Percentiles rank a stretch among this genome's conserved stretches.
phyloP scores from a whole-genome alignment of 2,329 filamentous ascomycete genomes.

The Ceratocystis cacaofunesta region DNA sequence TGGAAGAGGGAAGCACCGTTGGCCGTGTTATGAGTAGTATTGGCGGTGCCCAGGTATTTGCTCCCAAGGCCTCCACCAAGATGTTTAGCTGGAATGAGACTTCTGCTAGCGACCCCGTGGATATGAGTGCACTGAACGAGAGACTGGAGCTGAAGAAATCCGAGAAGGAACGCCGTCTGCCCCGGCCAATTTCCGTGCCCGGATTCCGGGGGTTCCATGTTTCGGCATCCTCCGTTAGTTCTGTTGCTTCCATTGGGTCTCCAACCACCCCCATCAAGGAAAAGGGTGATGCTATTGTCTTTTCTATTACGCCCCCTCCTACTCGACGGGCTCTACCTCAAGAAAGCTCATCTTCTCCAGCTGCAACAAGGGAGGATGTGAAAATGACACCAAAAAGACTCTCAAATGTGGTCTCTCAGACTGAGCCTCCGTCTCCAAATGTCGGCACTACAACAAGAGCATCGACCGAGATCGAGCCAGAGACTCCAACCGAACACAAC shows the following conservation, averaged over 20 bases:
- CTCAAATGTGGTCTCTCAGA: neutral
- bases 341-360: neutral
- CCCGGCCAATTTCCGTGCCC: slow-evolving; percentile 10
- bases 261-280: slow-evolving; percentile 2
- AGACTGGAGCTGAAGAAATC: slow-evolving; percentile 14
- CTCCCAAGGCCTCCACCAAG: slow-evolving; percentile 34
- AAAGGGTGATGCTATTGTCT: neutral
- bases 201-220: slow-evolving; percentile 19
- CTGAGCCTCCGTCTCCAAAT: neutral
- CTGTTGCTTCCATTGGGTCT: neutral
- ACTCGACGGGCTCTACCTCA: neutral
- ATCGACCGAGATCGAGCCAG: slow-evolving; percentile 2
- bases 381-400: neutral
- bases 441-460: neutral
- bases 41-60: slow-evolving; percentile 27
- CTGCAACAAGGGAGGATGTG: neutral
- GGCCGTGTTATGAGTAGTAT: slow-evolving; percentile 25
- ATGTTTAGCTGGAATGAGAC: slow-evolving; percentile 19
- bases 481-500: neutral
- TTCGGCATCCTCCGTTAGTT: slow-evolving; percentile 6
- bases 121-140: slow-evolving; percentile 17
- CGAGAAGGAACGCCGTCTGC: slow-evolving; percentile 26
- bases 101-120: slow-evolving; percentile 17
- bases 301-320: neutral
- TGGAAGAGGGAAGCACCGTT: slow-evolving; percentile 37